Evolutionary conservation across 164 flowering plant genomes (phyloP), one percentile per base, ranked within the genome.

Genomic region (Stephania yunnanensis): DNA sequence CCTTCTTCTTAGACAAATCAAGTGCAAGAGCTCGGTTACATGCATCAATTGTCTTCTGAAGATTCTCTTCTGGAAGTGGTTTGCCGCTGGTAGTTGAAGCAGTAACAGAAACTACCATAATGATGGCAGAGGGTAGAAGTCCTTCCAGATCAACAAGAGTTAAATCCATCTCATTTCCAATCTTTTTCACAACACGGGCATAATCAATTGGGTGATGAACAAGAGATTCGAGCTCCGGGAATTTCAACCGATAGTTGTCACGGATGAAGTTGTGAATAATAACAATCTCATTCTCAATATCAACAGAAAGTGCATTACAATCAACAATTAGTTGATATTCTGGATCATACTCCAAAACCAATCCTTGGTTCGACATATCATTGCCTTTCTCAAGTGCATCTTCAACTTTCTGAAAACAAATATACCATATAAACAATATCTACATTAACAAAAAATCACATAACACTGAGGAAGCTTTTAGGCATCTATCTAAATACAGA

Each of bases 171-270:
- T 95, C 99, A 79, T 93, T 92, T n/a, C 90, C 97, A 79, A 92
- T 95, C 81, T 89, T 93, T 83, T 93, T 93, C 30, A 95, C 99
- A 29, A 95, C 97, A 46, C 98, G 89, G 65, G 99, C 96, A 87
- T 95, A 95, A 86, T 95, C 98, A 68, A 95, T 93, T 19, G 99
- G 98, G 73, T 95, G 98, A 82, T 90, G 90, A n/a, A 95, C 99
- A 52, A 93, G 91, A 7, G 98, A 93, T 74, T 93, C 96, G 69
- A 95, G 97, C 87, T 95, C 99, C 3, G 97, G 98, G 81, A 95
- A 95, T 80, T 93, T 95, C 74, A 89, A 68, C 0, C 96, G 88
- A 75, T 93, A 95, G 69, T 95, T 95, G 81, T 91, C 97, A 45
- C 98, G 94, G 50, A 95, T 92, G 78, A 93, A 95, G 78, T 93